A percentile compares a stretch with the other conserved stretches of the same genome.
Conservation (phyloP, 2,329 filamentous ascomycete species). For the Cordyceps fumosorosea region DNA sequence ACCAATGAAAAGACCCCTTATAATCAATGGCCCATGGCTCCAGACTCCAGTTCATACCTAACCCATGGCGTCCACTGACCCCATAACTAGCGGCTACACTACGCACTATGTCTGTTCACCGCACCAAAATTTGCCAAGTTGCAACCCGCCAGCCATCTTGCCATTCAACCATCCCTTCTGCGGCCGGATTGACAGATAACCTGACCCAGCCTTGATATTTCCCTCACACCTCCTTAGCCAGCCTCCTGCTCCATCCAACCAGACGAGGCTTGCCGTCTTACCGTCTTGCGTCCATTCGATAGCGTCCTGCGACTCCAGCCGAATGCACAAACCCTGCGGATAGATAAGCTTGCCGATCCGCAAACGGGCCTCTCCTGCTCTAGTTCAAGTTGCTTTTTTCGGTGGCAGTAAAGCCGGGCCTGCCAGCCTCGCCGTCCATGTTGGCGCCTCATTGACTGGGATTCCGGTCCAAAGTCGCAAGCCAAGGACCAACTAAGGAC, state of each 20-base stretch:
- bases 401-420: background rate
- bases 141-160: background rate
- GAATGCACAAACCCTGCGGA: background rate
- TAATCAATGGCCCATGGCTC: background rate
- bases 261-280: background rate
- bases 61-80: background rate
- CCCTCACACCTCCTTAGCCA: background rate
- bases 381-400: background rate
- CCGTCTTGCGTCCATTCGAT: background rate
- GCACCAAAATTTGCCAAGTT: background rate
- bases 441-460: too few relatives aligned
- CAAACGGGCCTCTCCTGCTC: background rate
- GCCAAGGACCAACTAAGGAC: background rate
- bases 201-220: background rate
- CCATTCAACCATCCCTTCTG: background rate
- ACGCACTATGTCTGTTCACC: background rate
- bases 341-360: constrained; percentile 7
- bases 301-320: background rate
- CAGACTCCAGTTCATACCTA: background rate
- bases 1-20: constrained; percentile 1
- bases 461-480: background rate
- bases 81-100: constrained; percentile 3
- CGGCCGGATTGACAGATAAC: background rate
- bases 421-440: background rate
- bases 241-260: background rate